Evolutionary conservation across 1,284 basidiomycete genomes (phyloP).

Genomic region (Sporisorium graminicola): DNA sequence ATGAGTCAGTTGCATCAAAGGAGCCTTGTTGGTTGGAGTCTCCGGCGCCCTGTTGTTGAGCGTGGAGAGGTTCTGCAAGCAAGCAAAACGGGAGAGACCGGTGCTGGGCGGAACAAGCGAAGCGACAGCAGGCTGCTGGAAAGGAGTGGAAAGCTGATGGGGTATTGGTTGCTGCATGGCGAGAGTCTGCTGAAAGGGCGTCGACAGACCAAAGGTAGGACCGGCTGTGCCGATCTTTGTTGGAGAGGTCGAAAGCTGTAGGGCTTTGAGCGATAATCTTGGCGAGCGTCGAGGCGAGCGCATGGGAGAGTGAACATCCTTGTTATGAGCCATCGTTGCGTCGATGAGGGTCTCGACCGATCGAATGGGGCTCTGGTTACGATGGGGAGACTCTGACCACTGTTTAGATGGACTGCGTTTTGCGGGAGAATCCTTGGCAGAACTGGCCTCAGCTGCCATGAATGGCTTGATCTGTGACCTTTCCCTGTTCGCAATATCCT

Average conservation of each 20-base stretch:
- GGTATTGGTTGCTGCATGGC: slow-evolving; percentile 8
- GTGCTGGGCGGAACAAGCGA: slow-evolving; percentile 30
- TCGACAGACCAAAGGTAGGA: slow-evolving; percentile 20
- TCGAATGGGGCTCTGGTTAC: slow-evolving; percentile 32
- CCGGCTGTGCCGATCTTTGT: slow-evolving; percentile 11
- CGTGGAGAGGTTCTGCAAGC: slow-evolving; percentile 30
- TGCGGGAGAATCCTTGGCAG: neutral
- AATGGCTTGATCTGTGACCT: slow-evolving; percentile 9
- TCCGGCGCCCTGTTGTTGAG: slow-evolving; percentile 8
- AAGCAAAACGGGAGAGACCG: slow-evolving; percentile 41
- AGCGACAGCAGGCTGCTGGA: slow-evolving; percentile 10
- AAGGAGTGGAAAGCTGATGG: slow-evolving; percentile 22
- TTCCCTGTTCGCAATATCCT: neutral
- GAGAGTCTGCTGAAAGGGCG: slow-evolving; percentile 20
- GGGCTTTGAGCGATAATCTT: slow-evolving; percentile 30
- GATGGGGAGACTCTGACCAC: slow-evolving; percentile 9
- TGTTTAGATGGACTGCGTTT: slow-evolving; percentile 29
- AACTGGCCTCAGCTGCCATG: slow-evolving; percentile 8
- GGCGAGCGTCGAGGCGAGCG: slow-evolving; percentile 40
- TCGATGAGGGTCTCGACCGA: slow-evolving; percentile 44
- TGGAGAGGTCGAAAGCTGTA: slow-evolving; percentile 35
- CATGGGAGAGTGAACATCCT: slow-evolving; percentile 25
- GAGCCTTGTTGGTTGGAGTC: slow-evolving; percentile 27
- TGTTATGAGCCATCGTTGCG: slow-evolving; percentile 31
- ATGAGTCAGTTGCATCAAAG: slow-evolving; percentile 18